Percentiles rank a stretch among this genome's conserved stretches.
phyloP scores from a whole-genome alignment of 2,329 filamentous ascomycete genomes.

The Trichoderma harzianum region DNA sequence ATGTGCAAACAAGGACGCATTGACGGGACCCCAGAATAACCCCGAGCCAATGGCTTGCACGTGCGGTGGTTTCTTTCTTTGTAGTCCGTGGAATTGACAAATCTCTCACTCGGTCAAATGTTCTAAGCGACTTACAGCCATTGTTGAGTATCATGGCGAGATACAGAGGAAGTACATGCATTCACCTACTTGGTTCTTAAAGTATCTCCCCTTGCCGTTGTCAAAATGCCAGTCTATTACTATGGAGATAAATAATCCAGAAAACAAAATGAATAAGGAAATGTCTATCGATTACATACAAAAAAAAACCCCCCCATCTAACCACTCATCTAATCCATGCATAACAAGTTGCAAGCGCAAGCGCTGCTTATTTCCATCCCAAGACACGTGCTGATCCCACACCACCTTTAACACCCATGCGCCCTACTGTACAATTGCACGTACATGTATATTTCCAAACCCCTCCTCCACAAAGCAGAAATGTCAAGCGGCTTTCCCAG shows the following conservation, averaged over 20 bases:
- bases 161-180: not conserved
- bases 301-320: not conserved
- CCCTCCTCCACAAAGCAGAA: not conserved
- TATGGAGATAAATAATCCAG: not conserved
- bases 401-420: not conserved
- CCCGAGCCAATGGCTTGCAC: not conserved
- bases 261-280: not conserved
- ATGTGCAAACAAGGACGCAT: not conserved
- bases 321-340: not conserved
- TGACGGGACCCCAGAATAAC: not conserved
- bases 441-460: not conserved
- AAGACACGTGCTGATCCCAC: slow-evolving; percentile 1
- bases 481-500: not conserved
- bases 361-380: not conserved
- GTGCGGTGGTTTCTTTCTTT: not conserved
- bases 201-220: not conserved
- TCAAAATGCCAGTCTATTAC: not conserved
- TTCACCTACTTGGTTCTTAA: not conserved
- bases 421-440: not conserved
- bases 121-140: not conserved
- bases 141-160: not conserved
- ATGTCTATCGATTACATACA: not conserved
- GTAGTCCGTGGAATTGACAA: not conserved
- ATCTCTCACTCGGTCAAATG: not conserved
- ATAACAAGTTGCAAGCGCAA: not conserved